A percentile compares a stretch with the other conserved stretches of the same genome.
Conservation (phyloP, 768 basidiomycete species). For the Lyophyllum semitale region DNA sequence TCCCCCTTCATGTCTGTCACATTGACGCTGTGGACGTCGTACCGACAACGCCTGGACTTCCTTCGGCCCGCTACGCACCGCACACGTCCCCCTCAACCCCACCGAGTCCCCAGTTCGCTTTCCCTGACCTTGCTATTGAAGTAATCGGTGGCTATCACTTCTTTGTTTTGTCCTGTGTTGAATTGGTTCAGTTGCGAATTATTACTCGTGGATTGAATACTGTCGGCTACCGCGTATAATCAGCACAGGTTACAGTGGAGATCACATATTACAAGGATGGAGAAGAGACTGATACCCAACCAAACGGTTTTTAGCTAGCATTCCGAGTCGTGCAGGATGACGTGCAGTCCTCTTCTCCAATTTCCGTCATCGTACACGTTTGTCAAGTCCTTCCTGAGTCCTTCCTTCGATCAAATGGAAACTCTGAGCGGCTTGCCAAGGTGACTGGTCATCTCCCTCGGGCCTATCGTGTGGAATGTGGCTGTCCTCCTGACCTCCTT, state of each 20-base stretch:
- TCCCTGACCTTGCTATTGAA: slow-evolving; percentile 97
- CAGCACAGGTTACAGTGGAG: slow-evolving; percentile 99
- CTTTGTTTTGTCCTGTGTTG: slow-evolving; percentile 4
- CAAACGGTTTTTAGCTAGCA: slow-evolving; percentile 93
- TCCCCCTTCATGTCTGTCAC: slow-evolving; percentile 98
- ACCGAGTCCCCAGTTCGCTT: slow-evolving; percentile 98
- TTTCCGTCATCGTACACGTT: slow-evolving; percentile 93
- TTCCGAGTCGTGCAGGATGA: slow-evolving; percentile 93
- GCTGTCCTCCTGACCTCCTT: slow-evolving; percentile 86
- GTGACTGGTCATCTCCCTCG: slow-evolving; percentile 91
- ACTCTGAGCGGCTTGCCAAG: slow-evolving; percentile 83
- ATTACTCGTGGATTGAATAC: slow-evolving; percentile 99
- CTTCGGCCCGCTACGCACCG: slow-evolving; percentile 86
- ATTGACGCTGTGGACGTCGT: slow-evolving; percentile 87
- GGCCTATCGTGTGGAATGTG: slow-evolving; percentile 95
- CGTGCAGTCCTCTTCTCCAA: slow-evolving; percentile 87
- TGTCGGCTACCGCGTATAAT: slow-evolving; percentile 96
- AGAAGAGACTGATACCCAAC: slow-evolving; percentile 96
- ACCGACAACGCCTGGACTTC: slow-evolving; percentile 97
- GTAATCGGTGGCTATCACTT: slow-evolving; percentile 33
- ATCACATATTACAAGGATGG: no score
- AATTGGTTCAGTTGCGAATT: slow-evolving; percentile 74
- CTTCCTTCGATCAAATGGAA: slow-evolving; percentile 70
- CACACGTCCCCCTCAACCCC: slow-evolving; percentile 99
- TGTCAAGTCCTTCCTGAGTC: slow-evolving; percentile 86